A percentile compares a stretch with the other conserved stretches of the same genome.
phyloP scores from a whole-genome alignment of 495 filamentous ascomycete species.

The Aspergillus panamensis region DNA sequence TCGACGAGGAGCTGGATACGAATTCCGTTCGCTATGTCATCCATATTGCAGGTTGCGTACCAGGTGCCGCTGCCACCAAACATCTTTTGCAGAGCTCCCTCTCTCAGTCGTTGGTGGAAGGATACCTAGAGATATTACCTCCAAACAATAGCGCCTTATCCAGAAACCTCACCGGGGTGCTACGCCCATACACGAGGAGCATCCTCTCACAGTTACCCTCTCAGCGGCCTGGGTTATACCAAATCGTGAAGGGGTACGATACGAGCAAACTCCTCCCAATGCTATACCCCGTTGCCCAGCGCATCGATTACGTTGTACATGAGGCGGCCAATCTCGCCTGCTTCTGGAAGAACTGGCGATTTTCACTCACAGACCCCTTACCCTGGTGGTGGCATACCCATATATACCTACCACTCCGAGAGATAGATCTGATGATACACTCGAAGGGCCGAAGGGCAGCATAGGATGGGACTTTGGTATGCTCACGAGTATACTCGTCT shows the following conservation, averaged over 20 bases:
- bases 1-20: slow-evolving; percentile 45
- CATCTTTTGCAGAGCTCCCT: slow-evolving; percentile 27
- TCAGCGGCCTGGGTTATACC: slow-evolving; percentile 13
- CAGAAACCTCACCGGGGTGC: neutral
- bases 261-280: slow-evolving; percentile 3
- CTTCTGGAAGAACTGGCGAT: slow-evolving; percentile 37
- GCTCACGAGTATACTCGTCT: neutral
- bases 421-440: slow-evolving; percentile 29
- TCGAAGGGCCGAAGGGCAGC: slow-evolving; percentile 8
- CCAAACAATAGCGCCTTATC: slow-evolving; percentile 1
- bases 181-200: neutral
- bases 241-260: slow-evolving; percentile 5
- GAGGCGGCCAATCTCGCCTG: slow-evolving; percentile 18
- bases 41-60: slow-evolving; percentile 38
- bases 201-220: slow-evolving; percentile 1
- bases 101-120: slow-evolving; percentile 20
- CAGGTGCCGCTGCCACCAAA: slow-evolving; percentile 31
- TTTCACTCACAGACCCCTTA: slow-evolving; percentile 36
- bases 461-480: slow-evolving; percentile 7
- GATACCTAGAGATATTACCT: slow-evolving; percentile 39
- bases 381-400: slow-evolving; percentile 50
- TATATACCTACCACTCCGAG: slow-evolving; percentile 35
- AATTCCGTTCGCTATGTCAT: slow-evolving; percentile 40
- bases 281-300: slow-evolving; percentile 17
- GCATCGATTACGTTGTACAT: slow-evolving; percentile 9